Conservation (phyloP, 163 green algal genomes). For the Chlamydomonas reinhardtii region DNA sequence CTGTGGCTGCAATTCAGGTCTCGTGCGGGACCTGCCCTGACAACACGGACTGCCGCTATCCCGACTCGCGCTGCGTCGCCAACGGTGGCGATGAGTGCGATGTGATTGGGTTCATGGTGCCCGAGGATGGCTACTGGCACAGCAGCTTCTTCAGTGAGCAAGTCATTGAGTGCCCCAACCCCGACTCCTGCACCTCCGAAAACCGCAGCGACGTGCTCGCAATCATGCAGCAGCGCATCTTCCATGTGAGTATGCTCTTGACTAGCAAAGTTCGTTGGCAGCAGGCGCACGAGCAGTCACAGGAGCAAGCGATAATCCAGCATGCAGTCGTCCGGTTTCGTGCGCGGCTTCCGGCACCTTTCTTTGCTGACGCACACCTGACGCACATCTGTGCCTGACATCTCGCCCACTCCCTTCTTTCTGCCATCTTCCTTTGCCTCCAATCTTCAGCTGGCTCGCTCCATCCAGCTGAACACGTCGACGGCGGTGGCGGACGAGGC, state of each 20-base stretch:
- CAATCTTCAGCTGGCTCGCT: not conserved
- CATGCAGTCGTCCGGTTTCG: too few relatives aligned
- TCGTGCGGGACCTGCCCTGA: not conserved
- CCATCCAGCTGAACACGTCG: conserved; percentile 16
- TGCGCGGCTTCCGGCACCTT: too few relatives aligned
- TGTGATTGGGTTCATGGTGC: conserved; percentile 17
- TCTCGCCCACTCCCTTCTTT: too few relatives aligned
- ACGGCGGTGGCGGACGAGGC: conserved; percentile 1
- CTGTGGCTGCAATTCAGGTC: too few relatives aligned
- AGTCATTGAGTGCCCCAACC: conserved; percentile 31
- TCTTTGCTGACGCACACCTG: too few relatives aligned
- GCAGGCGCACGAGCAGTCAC: too few relatives aligned
- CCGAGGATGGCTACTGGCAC: conserved; percentile 36
- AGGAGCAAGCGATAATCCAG: too few relatives aligned
- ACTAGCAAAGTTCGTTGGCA: too few relatives aligned
- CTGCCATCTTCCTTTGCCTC: too few relatives aligned
- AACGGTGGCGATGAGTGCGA: not conserved
- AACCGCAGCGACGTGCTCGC: not conserved
- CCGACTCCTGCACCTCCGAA: not conserved
- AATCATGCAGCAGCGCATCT: not conserved
- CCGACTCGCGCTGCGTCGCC: not conserved
- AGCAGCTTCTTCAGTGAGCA: conserved; percentile 47
- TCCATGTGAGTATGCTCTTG: not conserved
- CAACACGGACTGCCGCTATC: conserved; percentile 24
- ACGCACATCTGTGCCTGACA: not conserved